Percentiles rank a stretch among this genome's conserved stretches.
Evolutionary conservation across 306 rosid species (phyloP).

Genomic region (Cicer pinnatifidum): DNA sequence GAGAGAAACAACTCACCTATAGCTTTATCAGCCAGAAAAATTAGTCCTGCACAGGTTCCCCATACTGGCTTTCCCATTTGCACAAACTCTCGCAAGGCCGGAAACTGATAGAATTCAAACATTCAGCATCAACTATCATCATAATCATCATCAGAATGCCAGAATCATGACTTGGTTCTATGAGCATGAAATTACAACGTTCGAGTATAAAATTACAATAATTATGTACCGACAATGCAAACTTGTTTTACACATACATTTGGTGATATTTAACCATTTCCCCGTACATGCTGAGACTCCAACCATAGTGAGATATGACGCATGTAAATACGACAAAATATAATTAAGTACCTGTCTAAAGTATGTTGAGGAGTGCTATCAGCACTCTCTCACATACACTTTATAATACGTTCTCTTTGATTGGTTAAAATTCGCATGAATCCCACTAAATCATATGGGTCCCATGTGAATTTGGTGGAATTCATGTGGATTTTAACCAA

Average conservation of each 20-base stretch:
- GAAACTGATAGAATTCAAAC: constrained; percentile 65
- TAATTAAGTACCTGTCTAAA: not conserved
- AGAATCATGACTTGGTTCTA: not conserved
- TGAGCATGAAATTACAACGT: not conserved
- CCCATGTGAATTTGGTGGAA: too few species aligned
- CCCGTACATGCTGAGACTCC: not conserved
- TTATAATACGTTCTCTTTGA: too few species aligned
- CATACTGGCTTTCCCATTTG: constrained; percentile 94
- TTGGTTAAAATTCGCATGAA: too few species aligned
- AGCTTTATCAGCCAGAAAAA: constrained; percentile 89
- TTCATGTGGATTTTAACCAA: too few species aligned
- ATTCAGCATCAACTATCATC: constrained; percentile 20
- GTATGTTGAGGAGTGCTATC: not conserved
- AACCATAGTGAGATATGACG: not conserved
- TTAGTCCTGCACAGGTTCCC: constrained; percentile 99
- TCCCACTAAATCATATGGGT: too few species aligned
- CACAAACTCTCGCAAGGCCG: constrained; percentile 87
- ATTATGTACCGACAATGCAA: not conserved
- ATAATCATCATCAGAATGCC: not conserved
- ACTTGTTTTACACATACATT: not conserved
- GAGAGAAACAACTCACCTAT: constrained; percentile 57
- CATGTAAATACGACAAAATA: not conserved
- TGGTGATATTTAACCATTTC: not conserved
- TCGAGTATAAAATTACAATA: not conserved
- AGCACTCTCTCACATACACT: too few species aligned